Conservation (phyloP, 768 basidiomycete genomes). For the Cubamyces lactineus region DNA sequence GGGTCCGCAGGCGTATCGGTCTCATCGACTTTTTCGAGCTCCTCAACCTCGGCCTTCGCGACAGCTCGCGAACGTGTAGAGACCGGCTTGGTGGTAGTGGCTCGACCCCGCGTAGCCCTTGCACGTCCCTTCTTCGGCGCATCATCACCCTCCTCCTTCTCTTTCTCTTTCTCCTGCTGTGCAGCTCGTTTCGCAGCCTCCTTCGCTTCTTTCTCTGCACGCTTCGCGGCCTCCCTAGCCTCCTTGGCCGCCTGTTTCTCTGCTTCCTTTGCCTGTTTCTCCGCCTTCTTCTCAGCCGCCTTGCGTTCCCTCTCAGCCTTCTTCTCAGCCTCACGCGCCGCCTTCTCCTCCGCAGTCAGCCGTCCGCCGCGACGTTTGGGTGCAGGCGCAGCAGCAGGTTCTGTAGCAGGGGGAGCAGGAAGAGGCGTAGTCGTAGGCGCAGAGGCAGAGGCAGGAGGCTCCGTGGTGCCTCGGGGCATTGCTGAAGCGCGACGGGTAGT, state of each 20-base stretch:
- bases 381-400: not conserved
- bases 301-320: slow-evolving; percentile 26
- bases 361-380: slow-evolving; percentile 29
- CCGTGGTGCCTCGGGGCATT: not conserved
- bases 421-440: slow-evolving; percentile 9
- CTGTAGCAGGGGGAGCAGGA: slow-evolving; percentile 11
- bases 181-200: slow-evolving; percentile 20
- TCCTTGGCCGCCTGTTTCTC: slow-evolving; percentile 16
- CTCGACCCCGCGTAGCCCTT: not conserved
- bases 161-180: slow-evolving; percentile 7
- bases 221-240: not conserved
- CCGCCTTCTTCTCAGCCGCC: slow-evolving; percentile 22
- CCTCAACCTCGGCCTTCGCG: not conserved
- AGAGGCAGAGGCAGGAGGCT: not conserved
- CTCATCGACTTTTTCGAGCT: not conserved
- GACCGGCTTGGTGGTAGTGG: slow-evolving; percentile 1
- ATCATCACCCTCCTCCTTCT: slow-evolving; percentile 21
- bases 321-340: slow-evolving; percentile 24
- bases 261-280: slow-evolving; percentile 26
- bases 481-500: slow-evolving; percentile 8
- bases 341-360: slow-evolving; percentile 31
- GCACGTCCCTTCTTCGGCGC: slow-evolving; percentile 5
- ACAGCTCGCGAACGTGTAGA: slow-evolving; percentile 15
- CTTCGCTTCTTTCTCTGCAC: slow-evolving; percentile 17
- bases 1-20: not conserved